A percentile compares a stretch with the other conserved stretches of the same genome.
These are phyloP conservation scores for Claviceps monticola DNA, from an alignment of 2,329 filamentous ascomycete species.

Conservation along the genomic window DNA sequence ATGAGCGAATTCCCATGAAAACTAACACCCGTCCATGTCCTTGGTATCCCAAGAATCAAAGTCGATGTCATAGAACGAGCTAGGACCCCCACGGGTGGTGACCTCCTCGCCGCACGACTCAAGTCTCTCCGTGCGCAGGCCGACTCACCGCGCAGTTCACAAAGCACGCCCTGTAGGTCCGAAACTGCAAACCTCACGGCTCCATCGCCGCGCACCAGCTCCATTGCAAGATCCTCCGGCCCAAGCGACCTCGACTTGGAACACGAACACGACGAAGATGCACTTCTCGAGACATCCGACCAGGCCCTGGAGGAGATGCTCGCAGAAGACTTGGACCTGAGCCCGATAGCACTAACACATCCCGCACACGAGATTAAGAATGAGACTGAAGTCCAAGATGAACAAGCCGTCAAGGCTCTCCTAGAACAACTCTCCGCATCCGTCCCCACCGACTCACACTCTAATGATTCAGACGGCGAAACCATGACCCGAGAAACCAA, in stretches of 20 bases:
- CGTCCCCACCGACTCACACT: slow-evolving; percentile 15
- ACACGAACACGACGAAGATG: slow-evolving; percentile 22
- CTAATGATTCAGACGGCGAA: slow-evolving; percentile 37
- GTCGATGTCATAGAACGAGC: slow-evolving; percentile 27
- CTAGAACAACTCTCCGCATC: slow-evolving; percentile 22
- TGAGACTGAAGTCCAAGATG: slow-evolving; percentile 10
- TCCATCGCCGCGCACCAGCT: background rate
- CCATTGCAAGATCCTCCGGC: background rate
- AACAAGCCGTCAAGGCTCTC: slow-evolving; percentile 21
- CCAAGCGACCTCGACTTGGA: background rate
- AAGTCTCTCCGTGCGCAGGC: slow-evolving; percentile 33
- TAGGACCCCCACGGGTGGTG: slow-evolving; percentile 31
- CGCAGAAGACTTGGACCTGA: slow-evolving; percentile 10
- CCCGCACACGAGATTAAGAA: background rate
- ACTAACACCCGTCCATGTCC: background rate
- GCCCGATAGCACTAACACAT: slow-evolving; percentile 17
- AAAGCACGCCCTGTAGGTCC: background rate
- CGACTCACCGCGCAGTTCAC: slow-evolving; percentile 8
- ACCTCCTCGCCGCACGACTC: slow-evolving; percentile 37
- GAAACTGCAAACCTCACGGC: background rate
- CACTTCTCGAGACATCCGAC: slow-evolving; percentile 34
- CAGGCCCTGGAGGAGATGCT: slow-evolving; percentile 38
- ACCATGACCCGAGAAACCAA: slow-evolving; percentile 30
- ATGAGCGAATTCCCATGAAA: slow-evolving; percentile 7
- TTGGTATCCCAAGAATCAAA: slow-evolving; percentile 11